Percentiles rank a stretch among this genome's conserved stretches.
These are phyloP conservation scores for Posidonia australis DNA, from an alignment of 106 monocot genomes.

Conservation along the genomic window DNA sequence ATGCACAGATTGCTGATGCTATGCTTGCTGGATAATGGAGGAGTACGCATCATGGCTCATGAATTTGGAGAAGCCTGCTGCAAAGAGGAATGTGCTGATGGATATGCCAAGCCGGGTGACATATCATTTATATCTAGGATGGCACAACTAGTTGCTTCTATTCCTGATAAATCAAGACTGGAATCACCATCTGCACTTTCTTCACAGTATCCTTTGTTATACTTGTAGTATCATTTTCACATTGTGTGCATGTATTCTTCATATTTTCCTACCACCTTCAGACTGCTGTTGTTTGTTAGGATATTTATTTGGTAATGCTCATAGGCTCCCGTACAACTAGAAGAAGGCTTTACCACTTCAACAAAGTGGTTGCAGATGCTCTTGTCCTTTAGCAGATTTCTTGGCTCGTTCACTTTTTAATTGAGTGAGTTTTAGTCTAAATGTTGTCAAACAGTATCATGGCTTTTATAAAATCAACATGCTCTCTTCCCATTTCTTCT, in stretches of 20 bases:
- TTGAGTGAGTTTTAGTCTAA: no score
- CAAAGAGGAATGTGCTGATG: slow-evolving; percentile 11
- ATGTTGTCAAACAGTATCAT: no score
- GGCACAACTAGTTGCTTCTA: slow-evolving; percentile 71
- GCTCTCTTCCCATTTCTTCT: no score
- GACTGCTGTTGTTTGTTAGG: no score
- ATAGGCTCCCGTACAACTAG: no score
- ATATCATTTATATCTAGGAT: slow-evolving; percentile 32
- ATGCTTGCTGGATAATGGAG: slow-evolving; percentile 65
- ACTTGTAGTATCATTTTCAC: not conserved
- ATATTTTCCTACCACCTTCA: no score
- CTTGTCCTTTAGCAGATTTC: no score
- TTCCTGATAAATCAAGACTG: slow-evolving; percentile 82
- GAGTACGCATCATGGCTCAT: slow-evolving; percentile 42
- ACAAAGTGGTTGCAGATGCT: no score
- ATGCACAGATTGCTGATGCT: slow-evolving; percentile 51
- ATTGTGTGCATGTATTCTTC: not conserved
- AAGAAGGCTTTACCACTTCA: no score
- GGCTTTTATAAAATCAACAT: no score
- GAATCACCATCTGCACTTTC: slow-evolving; percentile 40
- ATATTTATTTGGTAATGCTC: no score
- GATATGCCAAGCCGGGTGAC: slow-evolving; percentile 8
- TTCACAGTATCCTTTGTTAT: slow-evolving; percentile 62
- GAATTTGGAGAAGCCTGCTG: slow-evolving; percentile 24
- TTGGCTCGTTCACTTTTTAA: no score